These are phyloP conservation scores for Chaetomium cochliodes DNA, from an alignment of 495 filamentous ascomycete species.

Conservation along the genomic window DNA sequence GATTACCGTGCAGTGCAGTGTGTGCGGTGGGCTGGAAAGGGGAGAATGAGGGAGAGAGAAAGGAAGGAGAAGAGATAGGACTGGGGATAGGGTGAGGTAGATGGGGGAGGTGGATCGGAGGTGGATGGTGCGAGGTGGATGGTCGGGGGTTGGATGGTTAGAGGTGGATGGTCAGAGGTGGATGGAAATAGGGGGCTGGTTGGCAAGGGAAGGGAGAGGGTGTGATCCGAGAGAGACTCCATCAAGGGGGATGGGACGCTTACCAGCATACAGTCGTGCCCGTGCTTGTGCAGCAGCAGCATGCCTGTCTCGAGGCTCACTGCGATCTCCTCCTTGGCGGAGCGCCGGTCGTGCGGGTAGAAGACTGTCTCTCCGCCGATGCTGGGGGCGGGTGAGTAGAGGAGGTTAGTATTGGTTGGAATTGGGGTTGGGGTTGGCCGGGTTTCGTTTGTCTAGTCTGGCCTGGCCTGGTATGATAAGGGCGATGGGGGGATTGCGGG, in stretches of 20 bases:
- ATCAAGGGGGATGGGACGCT: slow-evolving; percentile 19
- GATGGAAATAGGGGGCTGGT: too few relatives aligned
- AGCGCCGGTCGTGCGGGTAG: slow-evolving; percentile 67
- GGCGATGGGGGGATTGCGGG: background rate
- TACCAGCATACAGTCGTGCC: slow-evolving; percentile 76
- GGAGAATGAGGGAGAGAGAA: too few relatives aligned
- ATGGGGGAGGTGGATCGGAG: too few relatives aligned
- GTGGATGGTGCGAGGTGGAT: too few relatives aligned
- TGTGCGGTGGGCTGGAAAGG: too few relatives aligned
- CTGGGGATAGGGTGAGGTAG: too few relatives aligned
- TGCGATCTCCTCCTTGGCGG: slow-evolving; percentile 59
- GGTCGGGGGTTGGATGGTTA: too few relatives aligned
- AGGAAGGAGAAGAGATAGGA: too few relatives aligned
- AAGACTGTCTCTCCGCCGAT: slow-evolving; percentile 88
- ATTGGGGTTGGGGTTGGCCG: background rate
- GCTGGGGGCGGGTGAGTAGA: slow-evolving; percentile 29
- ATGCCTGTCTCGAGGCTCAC: slow-evolving; percentile 77
- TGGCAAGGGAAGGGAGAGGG: too few relatives aligned
- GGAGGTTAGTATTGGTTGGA: slow-evolving; percentile 5
- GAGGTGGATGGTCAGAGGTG: too few relatives aligned
- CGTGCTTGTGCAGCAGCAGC: slow-evolving; percentile 84
- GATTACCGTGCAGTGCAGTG: too few relatives aligned
- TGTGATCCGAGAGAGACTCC: too few relatives aligned
- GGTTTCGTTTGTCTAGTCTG: background rate
- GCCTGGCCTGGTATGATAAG: background rate